Evolutionary conservation across 192 early-diverging fungal genomes (phyloP), one percentile per base, ranked within the genome.

Genomic region (Backusella tarrabulga): DNA sequence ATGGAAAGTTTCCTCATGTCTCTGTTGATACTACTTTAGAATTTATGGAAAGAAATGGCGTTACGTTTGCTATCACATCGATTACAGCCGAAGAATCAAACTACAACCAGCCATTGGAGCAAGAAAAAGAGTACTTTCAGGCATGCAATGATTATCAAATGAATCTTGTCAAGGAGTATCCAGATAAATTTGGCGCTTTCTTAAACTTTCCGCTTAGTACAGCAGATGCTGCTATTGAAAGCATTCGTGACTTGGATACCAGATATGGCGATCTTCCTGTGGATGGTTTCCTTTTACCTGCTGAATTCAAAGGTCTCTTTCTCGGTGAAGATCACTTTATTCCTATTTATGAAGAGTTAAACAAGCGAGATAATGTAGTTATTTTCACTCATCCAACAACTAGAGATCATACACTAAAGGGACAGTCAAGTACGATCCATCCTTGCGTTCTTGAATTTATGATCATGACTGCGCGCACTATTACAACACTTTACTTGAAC

Each of bases 231-330:
- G 46, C 46, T 19, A 50, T 50, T 50, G 46, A 50, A 29, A 63
- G 56, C 8, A 63, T 63, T 14, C 7, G 23, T 12, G 56, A 26
- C 12, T 11, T 63, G 2, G 21, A 63, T 29, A 63, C 23, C 12
- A 63, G 26, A 63, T 63, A 63, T 63, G 56, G 56, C 29, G 56
- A 63, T 63, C 56, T 63, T 29, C 56, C 56, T 26, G n/a, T 63
- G 3, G 56, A 63, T 63, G 56, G 56, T 4, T 63, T 63, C 26
- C 56, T 63, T 63, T 12, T 63, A 29, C 56, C 56, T 63, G 56
- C 56, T 12, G 56, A 63, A n/a, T 63, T 63, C 23, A 63, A 63
- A 1, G 56, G 56, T 26, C 7, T 63, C 2, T 63, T 6, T 3
- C 23, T 63, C 29, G 56, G 56, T 14, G 56, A 29, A 11, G 56